These are phyloP conservation scores for Pterula multifida DNA, from an alignment of 1,284 basidiomycete genomes.

Conservation along the genomic window DNA sequence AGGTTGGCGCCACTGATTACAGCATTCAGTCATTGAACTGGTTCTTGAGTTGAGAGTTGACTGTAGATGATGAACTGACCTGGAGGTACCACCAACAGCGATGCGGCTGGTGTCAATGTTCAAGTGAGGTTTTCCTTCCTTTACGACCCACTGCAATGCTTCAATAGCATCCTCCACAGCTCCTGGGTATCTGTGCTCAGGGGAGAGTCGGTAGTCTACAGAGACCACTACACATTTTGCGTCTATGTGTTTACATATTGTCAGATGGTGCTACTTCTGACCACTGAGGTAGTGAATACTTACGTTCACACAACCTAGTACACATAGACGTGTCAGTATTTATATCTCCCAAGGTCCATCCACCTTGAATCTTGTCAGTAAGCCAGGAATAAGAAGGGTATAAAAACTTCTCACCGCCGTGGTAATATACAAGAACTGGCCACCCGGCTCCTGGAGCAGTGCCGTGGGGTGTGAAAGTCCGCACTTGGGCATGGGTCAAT, in stretches of 20 bases:
- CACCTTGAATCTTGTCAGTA: conserved; percentile 26
- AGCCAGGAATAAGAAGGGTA: conserved; percentile 2
- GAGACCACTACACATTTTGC: conserved; percentile 45
- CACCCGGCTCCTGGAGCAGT: conserved; percentile 35
- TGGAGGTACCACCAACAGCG: conserved; percentile 58
- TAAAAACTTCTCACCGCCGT: conserved; percentile 32
- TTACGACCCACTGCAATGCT: conserved; percentile 49
- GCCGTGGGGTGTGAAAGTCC: conserved; percentile 48
- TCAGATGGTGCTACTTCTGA: no score
- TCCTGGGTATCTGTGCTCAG: conserved; percentile 63
- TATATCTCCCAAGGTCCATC: conserved; percentile 61
- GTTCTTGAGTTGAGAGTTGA: neutral
- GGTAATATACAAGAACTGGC: conserved; percentile 51
- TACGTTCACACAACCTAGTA: conserved; percentile 46
- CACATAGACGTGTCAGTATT: conserved; percentile 44
- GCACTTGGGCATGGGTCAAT: conserved; percentile 33
- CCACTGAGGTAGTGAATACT: no score
- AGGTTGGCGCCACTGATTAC: conserved; percentile 55
- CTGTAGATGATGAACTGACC: conserved; percentile 23
- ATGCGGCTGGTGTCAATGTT: conserved; percentile 29
- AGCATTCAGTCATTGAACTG: neutral
- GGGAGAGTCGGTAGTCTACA: conserved; percentile 66
- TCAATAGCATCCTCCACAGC: conserved; percentile 66
- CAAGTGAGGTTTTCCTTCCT: conserved; percentile 27
- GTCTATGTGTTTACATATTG: no score